Evolutionary conservation across 805 yeast genomes (phyloP), one percentile per base, ranked within the genome.

Genomic region (Metschnikowia arizonensis): DNA sequence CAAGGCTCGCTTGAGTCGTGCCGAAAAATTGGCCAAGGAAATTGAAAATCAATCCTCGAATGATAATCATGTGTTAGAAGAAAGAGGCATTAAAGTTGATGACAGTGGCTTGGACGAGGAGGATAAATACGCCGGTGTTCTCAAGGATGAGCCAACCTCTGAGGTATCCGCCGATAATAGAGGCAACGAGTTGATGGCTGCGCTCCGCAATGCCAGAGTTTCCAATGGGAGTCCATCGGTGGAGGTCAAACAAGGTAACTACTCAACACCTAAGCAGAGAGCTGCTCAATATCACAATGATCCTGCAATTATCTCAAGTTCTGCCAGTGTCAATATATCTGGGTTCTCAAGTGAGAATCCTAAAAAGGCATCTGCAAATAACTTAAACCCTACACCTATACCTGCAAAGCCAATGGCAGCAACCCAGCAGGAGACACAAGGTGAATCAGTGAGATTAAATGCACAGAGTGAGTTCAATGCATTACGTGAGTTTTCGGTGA

Each of bases 71-170:
- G 52, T 90, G 21, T 91, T 95, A 50, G 99, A 91, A 62, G 99
- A 91, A 64, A 81, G 99, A 63, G 96, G 96, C 21, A 50, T 81
- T 12, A 58, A 63, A 14, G 77, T 85, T 31, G 96, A 87, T 61
- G 96, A 87, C 59, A 78, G 85, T 48, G 96, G 95, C 14, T 54
- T 87, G 54, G 98, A 93, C 64, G 99, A 93, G 68, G 99, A 93
- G 64, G 97, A 90, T 64, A 86, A 86, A 65, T 93, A 90, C 61
- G 88, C 97, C 4, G 97, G 97, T 41, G 99, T 54, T 15, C 39
- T 42, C 23, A 46, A 42, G 18, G 56, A 48, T 12, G 34, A 30
- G 3, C 10, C 29, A 17, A 21, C 21, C 12, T 12, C 42, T 5
- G 23, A 39, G 14, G 28, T 33, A 5, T 15, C 42, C 7, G 45